These are phyloP conservation scores for Fusarium mexicanum DNA, from an alignment of 2,329 filamentous ascomycete genomes.

Conservation along the genomic window DNA sequence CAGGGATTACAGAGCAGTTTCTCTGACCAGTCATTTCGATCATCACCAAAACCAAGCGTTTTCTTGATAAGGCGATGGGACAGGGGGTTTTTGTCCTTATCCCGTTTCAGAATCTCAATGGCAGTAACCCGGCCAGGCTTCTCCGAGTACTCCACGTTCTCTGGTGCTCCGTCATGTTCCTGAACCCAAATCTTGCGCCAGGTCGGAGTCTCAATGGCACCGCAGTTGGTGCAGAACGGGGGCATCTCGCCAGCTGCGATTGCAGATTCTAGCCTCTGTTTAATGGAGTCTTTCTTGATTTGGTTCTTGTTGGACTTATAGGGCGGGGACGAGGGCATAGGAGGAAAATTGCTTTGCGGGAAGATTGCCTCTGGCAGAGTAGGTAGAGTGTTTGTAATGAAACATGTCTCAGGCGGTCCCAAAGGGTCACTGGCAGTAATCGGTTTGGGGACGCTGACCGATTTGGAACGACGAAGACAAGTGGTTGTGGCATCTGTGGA, in stretches of 20 bases:
- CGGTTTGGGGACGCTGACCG: slow-evolving; percentile 48
- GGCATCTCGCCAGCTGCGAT: slow-evolving; percentile 86
- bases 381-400: slow-evolving; percentile 22
- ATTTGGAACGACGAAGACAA: slow-evolving; percentile 53
- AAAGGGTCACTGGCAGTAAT: slow-evolving; percentile 61
- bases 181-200: slow-evolving; percentile 96
- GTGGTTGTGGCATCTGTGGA: slow-evolving; percentile 46
- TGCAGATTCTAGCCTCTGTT: slow-evolving; percentile 67
- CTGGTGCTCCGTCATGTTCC: slow-evolving; percentile 74
- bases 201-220: slow-evolving; percentile 93
- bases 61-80: slow-evolving; percentile 84
- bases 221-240: slow-evolving; percentile 90
- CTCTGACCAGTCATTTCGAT: slow-evolving; percentile 74
- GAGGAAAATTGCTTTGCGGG: slow-evolving; percentile 55
- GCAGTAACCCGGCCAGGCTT: slow-evolving; percentile 79
- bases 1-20: slow-evolving; percentile 93
- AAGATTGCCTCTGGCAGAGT: slow-evolving; percentile 52
- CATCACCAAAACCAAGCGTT: slow-evolving; percentile 67
- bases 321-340: slow-evolving; percentile 53
- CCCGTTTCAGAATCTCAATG: slow-evolving; percentile 72
- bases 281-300: slow-evolving; percentile 70
- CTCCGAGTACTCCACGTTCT: slow-evolving; percentile 75
- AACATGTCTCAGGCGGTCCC: slow-evolving; percentile 37
- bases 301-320: slow-evolving; percentile 70
- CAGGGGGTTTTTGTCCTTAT: slow-evolving; percentile 69